phyloP scores from a whole-genome alignment of 768 basidiomycete genomes.

The Mrakia gelida region DNA sequence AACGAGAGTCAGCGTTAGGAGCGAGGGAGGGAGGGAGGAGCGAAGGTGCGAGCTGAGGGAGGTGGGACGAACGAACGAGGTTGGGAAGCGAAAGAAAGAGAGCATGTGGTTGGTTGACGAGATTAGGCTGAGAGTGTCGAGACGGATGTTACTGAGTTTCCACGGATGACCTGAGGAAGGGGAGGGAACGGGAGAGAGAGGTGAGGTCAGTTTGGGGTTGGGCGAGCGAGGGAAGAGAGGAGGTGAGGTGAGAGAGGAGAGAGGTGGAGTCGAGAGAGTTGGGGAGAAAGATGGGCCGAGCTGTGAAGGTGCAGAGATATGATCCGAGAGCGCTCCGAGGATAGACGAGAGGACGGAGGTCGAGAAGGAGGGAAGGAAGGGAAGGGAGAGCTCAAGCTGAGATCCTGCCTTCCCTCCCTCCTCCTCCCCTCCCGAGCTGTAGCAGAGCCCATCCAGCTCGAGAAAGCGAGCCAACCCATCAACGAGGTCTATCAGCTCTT shows the following conservation, averaged over 20 bases:
- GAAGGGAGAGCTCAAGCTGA: too few relatives aligned
- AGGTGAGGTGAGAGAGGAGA: not conserved
- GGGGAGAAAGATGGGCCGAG: too few relatives aligned
- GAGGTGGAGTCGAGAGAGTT: slow-evolving; percentile 17
- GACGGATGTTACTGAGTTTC: slow-evolving; percentile 83
- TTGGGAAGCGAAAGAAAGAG: too few relatives aligned
- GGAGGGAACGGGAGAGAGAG: slow-evolving; percentile 23
- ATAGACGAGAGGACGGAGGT: too few relatives aligned
- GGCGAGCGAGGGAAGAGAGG: not conserved
- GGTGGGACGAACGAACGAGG: not conserved
- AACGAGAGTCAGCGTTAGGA: too few relatives aligned
- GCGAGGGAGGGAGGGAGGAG: too few relatives aligned
- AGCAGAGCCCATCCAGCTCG: not conserved
- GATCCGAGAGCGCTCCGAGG: too few relatives aligned
- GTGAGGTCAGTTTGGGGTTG: not conserved
- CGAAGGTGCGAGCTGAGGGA: not conserved
- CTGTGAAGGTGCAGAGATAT: too few relatives aligned
- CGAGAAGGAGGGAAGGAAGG: not conserved
- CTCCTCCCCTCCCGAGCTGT: not conserved
- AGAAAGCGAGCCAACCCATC: not conserved
- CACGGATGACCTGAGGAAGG: slow-evolving; percentile 75
- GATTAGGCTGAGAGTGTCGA: slow-evolving; percentile 25
- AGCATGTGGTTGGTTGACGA: too few relatives aligned
- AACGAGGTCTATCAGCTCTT: not conserved
- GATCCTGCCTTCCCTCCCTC: not conserved